Percentiles rank a stretch among this genome's conserved stretches.
Evolutionary conservation across 1,284 basidiomycete species (phyloP).

Genomic region (Jaminaea rosea): DNA sequence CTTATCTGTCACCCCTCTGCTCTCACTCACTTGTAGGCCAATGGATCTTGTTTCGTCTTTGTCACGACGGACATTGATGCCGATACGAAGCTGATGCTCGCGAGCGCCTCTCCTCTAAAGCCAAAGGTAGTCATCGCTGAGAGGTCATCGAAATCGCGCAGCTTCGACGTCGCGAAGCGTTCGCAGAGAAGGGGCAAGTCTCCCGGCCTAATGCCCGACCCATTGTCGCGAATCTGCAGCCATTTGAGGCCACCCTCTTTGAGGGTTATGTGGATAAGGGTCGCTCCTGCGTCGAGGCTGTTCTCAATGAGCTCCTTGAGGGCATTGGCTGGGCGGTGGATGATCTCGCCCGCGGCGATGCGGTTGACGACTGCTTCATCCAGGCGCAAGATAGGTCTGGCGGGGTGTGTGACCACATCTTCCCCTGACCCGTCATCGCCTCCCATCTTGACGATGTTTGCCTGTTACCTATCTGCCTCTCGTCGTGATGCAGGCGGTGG

Average conservation of each 20-base stretch:
- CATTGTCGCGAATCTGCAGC: conserved; percentile 93
- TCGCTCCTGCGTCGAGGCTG: conserved; percentile 81
- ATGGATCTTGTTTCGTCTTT: conserved; percentile 52
- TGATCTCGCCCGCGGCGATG: conserved; percentile 65
- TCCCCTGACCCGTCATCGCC: not conserved
- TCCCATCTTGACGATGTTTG: not conserved
- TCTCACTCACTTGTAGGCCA: conserved; percentile 29
- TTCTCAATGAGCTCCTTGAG: conserved; percentile 96
- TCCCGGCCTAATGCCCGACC: conserved; percentile 69
- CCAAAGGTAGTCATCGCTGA: conserved; percentile 82
- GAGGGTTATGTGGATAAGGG: conserved; percentile 73
- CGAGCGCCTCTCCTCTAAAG: conserved; percentile 92
- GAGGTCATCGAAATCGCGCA: conserved; percentile 77
- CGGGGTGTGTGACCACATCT: conserved; percentile 1
- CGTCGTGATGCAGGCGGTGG: no score
- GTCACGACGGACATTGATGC: conserved; percentile 79
- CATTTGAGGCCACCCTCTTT: conserved; percentile 95
- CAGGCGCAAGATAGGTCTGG: conserved; percentile 27
- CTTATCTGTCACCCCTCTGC: not conserved
- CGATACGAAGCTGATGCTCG: conserved; percentile 83
- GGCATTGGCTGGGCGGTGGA: conserved; percentile 88
- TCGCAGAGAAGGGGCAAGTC: conserved; percentile 88
- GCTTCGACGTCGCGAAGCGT: conserved; percentile 90
- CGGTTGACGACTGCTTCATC: conserved; percentile 55
- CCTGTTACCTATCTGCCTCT: no score